A percentile compares a stretch with the other conserved stretches of the same genome.
Evolutionary conservation across 2,329 filamentous ascomycete genomes (phyloP).

Genomic region (Pseudocercospora cruenta): DNA sequence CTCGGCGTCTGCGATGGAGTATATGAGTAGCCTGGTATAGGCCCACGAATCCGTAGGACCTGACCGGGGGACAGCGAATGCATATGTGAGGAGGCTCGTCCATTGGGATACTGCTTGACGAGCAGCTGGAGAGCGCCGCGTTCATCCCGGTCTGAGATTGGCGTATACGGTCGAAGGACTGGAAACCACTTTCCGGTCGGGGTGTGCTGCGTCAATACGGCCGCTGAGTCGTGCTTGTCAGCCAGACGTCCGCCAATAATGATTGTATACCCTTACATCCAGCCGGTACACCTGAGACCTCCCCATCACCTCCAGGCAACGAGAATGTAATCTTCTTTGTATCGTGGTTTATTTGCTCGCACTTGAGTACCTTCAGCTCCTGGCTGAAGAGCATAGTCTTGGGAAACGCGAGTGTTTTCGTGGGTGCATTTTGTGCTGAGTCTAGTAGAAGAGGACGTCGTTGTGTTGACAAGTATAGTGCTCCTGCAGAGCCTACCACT

Average conservation of each 20-base stretch:
- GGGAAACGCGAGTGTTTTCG: constrained; percentile 35
- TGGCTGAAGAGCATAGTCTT: constrained; percentile 39
- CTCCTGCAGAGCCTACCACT: constrained; percentile 21
- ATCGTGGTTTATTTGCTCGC: constrained; percentile 41
- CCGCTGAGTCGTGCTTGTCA: constrained; percentile 42
- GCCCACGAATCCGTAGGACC: constrained; percentile 59
- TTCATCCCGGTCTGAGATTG: constrained; percentile 60
- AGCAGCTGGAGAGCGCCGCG: constrained; percentile 65
- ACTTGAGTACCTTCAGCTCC: constrained; percentile 34
- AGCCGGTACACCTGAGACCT: constrained; percentile 37
- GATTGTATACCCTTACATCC: constrained; percentile 27
- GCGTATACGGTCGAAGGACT: constrained; percentile 68
- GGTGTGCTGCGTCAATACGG: constrained; percentile 64
- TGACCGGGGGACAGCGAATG: constrained; percentile 68
- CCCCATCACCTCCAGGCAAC: constrained; percentile 34
- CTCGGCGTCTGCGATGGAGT: constrained; percentile 28
- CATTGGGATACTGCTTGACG: constrained; percentile 69
- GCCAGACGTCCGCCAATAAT: not conserved
- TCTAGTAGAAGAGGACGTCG: constrained; percentile 29
- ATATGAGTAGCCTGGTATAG: constrained; percentile 48
- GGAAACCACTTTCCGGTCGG: constrained; percentile 61
- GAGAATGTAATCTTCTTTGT: constrained; percentile 39
- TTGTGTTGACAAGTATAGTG: constrained; percentile 16
- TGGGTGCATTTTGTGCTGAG: constrained; percentile 32
- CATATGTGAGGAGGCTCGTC: constrained; percentile 67